Conservation (phyloP, 305 asterid genomes). For the Stenogyne calaminthoides region DNA sequence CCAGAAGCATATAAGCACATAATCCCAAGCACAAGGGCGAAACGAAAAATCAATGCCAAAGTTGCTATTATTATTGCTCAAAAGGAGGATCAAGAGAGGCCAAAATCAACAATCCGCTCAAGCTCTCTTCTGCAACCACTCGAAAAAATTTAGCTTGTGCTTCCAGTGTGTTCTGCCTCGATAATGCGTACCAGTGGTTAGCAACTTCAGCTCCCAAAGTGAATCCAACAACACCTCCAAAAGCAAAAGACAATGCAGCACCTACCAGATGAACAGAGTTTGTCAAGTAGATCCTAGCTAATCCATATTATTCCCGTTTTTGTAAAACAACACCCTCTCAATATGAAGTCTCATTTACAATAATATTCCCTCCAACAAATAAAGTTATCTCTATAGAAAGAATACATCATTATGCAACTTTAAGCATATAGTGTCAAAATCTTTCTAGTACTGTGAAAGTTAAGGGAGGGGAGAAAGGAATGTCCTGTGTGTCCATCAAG, state of each 20-base stretch:
- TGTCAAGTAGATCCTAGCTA: neutral
- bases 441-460: neutral
- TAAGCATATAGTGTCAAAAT: neutral
- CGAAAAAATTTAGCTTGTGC: conserved; percentile 86
- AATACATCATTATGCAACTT: neutral
- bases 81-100: conserved; percentile 18
- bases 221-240: conserved; percentile 78
- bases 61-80: conserved; percentile 34
- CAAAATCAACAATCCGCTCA: conserved; percentile 34
- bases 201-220: conserved; percentile 80
- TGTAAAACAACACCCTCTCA: neutral
- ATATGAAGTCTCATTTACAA: neutral
- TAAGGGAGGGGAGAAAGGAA: conserved; percentile 1
- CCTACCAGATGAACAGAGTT: conserved; percentile 44
- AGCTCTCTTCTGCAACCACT: conserved; percentile 87
- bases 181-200: conserved; percentile 77
- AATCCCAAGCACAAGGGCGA: neutral
- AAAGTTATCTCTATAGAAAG: neutral
- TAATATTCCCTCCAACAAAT: neutral
- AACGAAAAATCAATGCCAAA: no score
- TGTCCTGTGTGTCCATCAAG: neutral
- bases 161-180: conserved; percentile 64
- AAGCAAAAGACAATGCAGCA: conserved; percentile 69
- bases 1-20: neutral
- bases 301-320: neutral